These are phyloP conservation scores for Baorangia bicolor DNA, from an alignment of 768 basidiomycete species.

Conservation along the genomic window DNA sequence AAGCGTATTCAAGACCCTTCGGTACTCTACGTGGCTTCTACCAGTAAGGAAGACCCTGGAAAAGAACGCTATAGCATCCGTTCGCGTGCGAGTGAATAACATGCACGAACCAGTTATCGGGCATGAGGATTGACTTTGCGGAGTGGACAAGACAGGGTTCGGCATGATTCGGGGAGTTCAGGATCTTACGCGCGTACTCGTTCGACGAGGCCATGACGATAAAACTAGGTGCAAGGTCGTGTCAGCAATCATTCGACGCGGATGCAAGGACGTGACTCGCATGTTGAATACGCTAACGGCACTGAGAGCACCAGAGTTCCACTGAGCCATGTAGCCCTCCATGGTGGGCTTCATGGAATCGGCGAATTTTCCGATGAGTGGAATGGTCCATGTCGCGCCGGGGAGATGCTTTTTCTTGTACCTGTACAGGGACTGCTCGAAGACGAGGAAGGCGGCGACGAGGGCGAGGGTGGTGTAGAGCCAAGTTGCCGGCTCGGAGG, in stretches of 20 bases:
- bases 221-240: constrained; percentile 59
- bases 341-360: constrained; percentile 90
- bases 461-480: constrained; percentile 69
- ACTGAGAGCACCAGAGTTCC: constrained; percentile 86
- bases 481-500: constrained; percentile 41
- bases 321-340: constrained; percentile 89
- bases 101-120: constrained; percentile 77
- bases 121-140: constrained; percentile 80
- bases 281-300: constrained; percentile 98
- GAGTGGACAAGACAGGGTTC: constrained; percentile 94
- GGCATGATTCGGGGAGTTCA: constrained; percentile 90
- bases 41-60: constrained; percentile 95
- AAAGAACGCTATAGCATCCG: neutral
- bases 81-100: neutral
- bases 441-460: constrained; percentile 68
- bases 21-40: constrained; percentile 90
- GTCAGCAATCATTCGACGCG: constrained; percentile 1
- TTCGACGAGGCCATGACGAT: constrained; percentile 98
- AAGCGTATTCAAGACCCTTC: constrained; percentile 83
- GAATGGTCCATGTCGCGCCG: constrained; percentile 90
- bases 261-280: constrained; percentile 43
- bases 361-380: constrained; percentile 95
- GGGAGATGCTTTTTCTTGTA: constrained; percentile 88
- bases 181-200: constrained; percentile 89
- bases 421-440: constrained; percentile 89